Percentiles rank a stretch among this genome's conserved stretches.
Conservation (phyloP, 441 rosid genomes). For the Populus hybrid region DNA sequence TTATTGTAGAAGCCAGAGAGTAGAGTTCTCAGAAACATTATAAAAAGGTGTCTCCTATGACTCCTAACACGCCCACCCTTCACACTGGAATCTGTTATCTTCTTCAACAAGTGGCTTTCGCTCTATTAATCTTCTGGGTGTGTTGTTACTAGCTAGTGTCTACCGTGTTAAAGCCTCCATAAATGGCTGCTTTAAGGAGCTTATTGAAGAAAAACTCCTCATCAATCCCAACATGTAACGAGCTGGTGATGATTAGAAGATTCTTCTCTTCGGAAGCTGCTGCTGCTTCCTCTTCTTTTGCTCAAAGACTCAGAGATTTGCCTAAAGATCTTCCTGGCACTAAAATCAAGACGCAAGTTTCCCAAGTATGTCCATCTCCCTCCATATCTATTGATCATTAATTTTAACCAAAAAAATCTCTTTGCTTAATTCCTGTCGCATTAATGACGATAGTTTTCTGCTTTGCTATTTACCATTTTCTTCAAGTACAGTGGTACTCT, state of each 20-base stretch:
- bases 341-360: constrained; percentile 53
- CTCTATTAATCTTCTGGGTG: too few species aligned
- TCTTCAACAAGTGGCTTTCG: background rate
- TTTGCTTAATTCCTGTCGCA: background rate
- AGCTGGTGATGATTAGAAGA: constrained; percentile 20
- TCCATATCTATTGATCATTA: background rate
- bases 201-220: constrained; percentile 29
- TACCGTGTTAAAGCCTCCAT: constrained; percentile 1
- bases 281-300: constrained; percentile 43
- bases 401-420: too few species aligned
- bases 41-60: background rate
- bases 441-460: background rate
- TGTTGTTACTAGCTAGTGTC: background rate
- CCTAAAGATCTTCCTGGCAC: constrained; percentile 61
- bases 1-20: too few species aligned
- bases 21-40: background rate
- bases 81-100: background rate
- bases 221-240: constrained; percentile 15
- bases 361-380: constrained; percentile 36
- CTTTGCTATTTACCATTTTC: background rate
- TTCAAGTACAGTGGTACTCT: background rate
- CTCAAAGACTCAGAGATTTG: constrained; percentile 63
- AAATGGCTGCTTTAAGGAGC: constrained; percentile 50
- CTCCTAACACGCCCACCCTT: background rate
- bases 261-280: constrained; percentile 40